phyloP scores from a whole-genome alignment of 2,329 filamentous ascomycete species.

The Aureobasidium mangrovei region DNA sequence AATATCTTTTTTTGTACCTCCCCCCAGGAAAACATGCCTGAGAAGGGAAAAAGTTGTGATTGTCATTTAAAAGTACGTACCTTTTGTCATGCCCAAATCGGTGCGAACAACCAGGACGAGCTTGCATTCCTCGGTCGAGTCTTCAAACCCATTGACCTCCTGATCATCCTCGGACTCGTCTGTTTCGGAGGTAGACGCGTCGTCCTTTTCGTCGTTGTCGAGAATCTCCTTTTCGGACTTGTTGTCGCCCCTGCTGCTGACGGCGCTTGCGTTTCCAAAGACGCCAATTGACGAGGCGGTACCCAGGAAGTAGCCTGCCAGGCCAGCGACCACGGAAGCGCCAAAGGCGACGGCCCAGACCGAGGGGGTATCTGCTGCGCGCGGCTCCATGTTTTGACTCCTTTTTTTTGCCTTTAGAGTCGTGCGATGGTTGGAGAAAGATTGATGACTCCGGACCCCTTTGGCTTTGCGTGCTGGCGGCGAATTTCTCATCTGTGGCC shows the following conservation, averaged over 20 bases:
- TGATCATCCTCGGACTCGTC: slow-evolving; percentile 33
- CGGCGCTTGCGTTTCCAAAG: slow-evolving; percentile 35
- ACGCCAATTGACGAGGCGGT: slow-evolving; percentile 62
- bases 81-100: slow-evolving; percentile 95
- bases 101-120: slow-evolving; percentile 85
- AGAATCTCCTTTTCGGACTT: slow-evolving; percentile 18
- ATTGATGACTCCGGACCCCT: neutral
- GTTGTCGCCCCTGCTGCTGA: slow-evolving; percentile 18
- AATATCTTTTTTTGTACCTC: too few species aligned
- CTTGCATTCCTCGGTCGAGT: slow-evolving; percentile 74
- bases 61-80: slow-evolving; percentile 40
- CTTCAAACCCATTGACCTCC: slow-evolving; percentile 38
- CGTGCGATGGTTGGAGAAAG: neutral
- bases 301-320: slow-evolving; percentile 67
- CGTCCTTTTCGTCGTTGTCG: slow-evolving; percentile 28
- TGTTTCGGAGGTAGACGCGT: slow-evolving; percentile 17
- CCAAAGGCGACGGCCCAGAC: slow-evolving; percentile 56
- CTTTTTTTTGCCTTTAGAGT: neutral
- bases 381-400: slow-evolving; percentile 4
- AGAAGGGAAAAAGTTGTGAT: neutral
- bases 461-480: neutral
- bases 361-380: slow-evolving; percentile 36
- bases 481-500: neutral
- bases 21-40: neutral
- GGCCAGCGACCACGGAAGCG: slow-evolving; percentile 63